Percentiles rank a stretch among this genome's conserved stretches.
These are phyloP conservation scores for Xylaria longipes DNA, from an alignment of 495 filamentous ascomycete genomes.

Conservation along the genomic window DNA sequence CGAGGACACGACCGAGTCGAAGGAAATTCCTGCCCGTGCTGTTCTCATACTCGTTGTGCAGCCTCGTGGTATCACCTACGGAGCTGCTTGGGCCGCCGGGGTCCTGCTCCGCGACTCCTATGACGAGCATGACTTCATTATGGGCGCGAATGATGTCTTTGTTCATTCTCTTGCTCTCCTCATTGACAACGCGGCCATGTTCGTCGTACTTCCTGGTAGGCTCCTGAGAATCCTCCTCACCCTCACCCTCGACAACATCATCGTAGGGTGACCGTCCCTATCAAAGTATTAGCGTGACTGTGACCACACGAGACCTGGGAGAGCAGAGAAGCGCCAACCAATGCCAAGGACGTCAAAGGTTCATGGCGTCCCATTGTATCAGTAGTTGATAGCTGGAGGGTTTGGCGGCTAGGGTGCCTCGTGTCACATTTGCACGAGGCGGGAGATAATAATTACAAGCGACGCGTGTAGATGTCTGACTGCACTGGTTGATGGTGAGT, in stretches of 20 bases:
- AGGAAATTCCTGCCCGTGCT: slow-evolving; percentile 47
- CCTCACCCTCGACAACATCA: slow-evolving; percentile 57
- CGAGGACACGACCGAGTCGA: slow-evolving; percentile 43
- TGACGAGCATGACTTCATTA: slow-evolving; percentile 64
- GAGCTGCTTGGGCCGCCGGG: slow-evolving; percentile 35
- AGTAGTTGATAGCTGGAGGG: neutral
- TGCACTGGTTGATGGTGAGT: neutral
- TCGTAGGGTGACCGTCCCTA: slow-evolving; percentile 79
- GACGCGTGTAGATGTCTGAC: neutral
- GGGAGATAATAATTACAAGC: neutral
- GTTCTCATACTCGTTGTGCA: slow-evolving; percentile 48
- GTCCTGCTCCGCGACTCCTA: slow-evolving; percentile 59
- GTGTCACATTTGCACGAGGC: slow-evolving; percentile 4
- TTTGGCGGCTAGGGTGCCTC: neutral
- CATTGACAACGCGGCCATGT: slow-evolving; percentile 72
- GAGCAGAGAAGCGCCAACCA: slow-evolving; percentile 47
- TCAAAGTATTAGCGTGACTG: slow-evolving; percentile 10
- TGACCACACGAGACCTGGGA: neutral
- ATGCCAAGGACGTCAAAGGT: slow-evolving; percentile 56
- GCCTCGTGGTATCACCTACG: slow-evolving; percentile 34
- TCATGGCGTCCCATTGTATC: slow-evolving; percentile 54
- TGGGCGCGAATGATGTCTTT: slow-evolving; percentile 59
- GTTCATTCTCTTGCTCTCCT: slow-evolving; percentile 57
- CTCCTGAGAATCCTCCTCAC: slow-evolving; percentile 54
- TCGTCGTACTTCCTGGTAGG: slow-evolving; percentile 69